These are phyloP conservation scores for Ophiostoma australiae DNA, from an alignment of 2,329 filamentous ascomycete species.

Conservation along the genomic window DNA sequence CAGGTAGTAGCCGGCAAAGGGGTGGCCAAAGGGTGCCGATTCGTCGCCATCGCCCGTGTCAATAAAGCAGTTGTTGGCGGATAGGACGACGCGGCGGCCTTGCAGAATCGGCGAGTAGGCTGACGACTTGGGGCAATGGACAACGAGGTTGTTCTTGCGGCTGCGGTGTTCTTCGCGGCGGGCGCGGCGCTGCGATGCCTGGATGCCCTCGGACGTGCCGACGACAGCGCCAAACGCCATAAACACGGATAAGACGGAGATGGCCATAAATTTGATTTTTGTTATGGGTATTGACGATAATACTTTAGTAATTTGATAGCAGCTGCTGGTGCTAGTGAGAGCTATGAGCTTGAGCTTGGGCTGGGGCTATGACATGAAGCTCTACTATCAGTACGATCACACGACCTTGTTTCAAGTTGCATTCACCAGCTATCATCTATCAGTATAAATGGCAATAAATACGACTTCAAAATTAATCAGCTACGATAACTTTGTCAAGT, in stretches of 20 bases:
- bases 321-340: neutral
- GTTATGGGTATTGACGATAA: neutral
- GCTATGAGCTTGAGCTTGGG: neutral
- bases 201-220: slow-evolving; percentile 44
- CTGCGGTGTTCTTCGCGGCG: slow-evolving; percentile 45
- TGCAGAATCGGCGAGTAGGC: slow-evolving; percentile 42
- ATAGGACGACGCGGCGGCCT: slow-evolving; percentile 43
- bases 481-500: too few relatives aligned
- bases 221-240: slow-evolving; percentile 42
- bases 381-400: neutral
- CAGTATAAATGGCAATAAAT: neutral
- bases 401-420: neutral
- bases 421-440: neutral
- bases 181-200: slow-evolving; percentile 43
- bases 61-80: slow-evolving; percentile 45
- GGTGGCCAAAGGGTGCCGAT: slow-evolving; percentile 40
- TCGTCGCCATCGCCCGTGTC: slow-evolving; percentile 40
- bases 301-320: neutral
- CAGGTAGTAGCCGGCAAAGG: slow-evolving; percentile 53
- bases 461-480: neutral
- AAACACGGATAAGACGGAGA: slow-evolving; percentile 35
- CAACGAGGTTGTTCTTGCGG: slow-evolving; percentile 45
- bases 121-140: slow-evolving; percentile 45
- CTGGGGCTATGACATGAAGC: too few relatives aligned
- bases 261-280: neutral